Evolutionary conservation across 2,329 filamentous ascomycete species (phyloP), one percentile per base, ranked within the genome.

Genomic region (Aspergillus ruber): DNA sequence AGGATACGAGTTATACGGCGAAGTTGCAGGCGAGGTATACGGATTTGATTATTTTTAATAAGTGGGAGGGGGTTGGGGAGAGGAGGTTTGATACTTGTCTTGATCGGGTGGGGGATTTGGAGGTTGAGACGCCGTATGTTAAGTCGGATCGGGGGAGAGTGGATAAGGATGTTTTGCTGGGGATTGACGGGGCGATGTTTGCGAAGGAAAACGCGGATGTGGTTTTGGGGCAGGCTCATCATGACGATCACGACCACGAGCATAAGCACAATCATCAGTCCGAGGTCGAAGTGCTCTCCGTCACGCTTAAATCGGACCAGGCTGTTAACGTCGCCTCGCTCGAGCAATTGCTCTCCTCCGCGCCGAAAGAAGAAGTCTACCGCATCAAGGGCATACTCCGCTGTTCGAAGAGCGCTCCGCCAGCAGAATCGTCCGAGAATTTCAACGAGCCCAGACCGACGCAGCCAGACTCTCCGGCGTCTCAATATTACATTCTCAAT

Each of bases 321-420:
- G 77, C 82, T 25, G 74, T 82, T 0, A 74, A 81, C 47, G 77
- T 81, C 20, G 61, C 66, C 13, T 74, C 85, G 53, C 77, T 95
- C 6, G 75, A 83, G 48, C 72, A 73, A 21, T 73, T 97, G 2
- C 77, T 97, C 27, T 74, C 77, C 42, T 70, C 81, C 0, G 86
- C 91, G 0, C 86, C 90, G 1, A 95, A 94, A 64, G 93, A 98
- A 55, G 90, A 97, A 63, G 82, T 95, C 8, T 98, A 97, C 71
- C 83, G 93, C 47, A 97, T 98, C 66, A 98, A 98, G 68, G 88
- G 80, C 0, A 73, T 84, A 3, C 54, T 85, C 6, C 75, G 75
- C 9, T 67, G 60, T 47, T 64, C 69, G 4, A 60, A 66, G 39
- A 68, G 52, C 51, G 62, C 69, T 1, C 70, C 66, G 0, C 70